Base-by-base conservation (phyloP, 2,329 filamentous ascomycete species). In the Fusarium scirpi region DNA sequence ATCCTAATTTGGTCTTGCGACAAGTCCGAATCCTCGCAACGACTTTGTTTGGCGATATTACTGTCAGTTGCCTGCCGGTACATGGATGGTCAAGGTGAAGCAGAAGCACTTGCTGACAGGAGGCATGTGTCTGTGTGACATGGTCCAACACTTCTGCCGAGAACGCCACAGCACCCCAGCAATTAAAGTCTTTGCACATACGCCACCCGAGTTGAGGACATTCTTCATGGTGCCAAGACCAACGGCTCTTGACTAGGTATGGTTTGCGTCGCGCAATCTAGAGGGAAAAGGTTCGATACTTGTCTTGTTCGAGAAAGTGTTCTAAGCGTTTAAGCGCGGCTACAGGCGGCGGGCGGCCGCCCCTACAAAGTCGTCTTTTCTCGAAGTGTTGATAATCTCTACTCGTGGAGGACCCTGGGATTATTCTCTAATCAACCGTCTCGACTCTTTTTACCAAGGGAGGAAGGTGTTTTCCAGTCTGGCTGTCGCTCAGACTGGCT, bases 61-160 rank as follows among this genome's bases (percentile, higher is more conserved):
- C 48, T 62, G 58, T 64, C 66, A 60, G 52, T 67, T 70, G 70
- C 73, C 73, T 74, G 73, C 71, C 73, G 73, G 69, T 54, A 75
- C 69, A 73, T 74, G 67, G 61, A 66, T 67, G 55, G 40, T 65
- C 11, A 34, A 24, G 61, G 48, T 45, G 71, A 70, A 67, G 54
- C 55, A 67, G 53, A 58, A 58, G 51, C 34, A 44, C 20, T 52
- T 55, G 49, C 58, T 68, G 51, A 67, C 52, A 63, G 67, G 45
- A 58, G 54, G 29, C 45, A 62, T 32, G 61, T 57, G 43, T 52
- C 62, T 67, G 53, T 71, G 59, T 64, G 72, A 69, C 69, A 72
- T 70, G 49, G 56, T 61, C 53, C 53, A 57, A 47, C 53, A 65
- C 67, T 48, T 71, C 63, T 65, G 44, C 64, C 47, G 56, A 24